Evolutionary conservation across 257 asterid genomes (phyloP).

Genomic region (Primulina eburnea): DNA sequence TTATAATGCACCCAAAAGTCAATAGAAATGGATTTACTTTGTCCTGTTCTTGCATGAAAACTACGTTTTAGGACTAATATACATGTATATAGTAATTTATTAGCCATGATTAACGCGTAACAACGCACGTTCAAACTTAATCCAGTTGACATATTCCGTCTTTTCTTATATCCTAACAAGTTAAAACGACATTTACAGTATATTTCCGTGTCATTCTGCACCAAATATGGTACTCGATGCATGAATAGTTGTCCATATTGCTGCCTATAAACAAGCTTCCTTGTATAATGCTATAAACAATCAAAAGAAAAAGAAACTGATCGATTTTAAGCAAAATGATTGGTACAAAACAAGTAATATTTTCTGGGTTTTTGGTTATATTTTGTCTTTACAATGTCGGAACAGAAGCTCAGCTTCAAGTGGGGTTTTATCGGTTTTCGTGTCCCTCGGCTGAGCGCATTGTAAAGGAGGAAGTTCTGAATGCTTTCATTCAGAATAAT

Average conservation of each 20-base stretch:
- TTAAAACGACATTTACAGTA: conserved; percentile 36
- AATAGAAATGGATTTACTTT: conserved; percentile 30
- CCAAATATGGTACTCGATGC: conserved; percentile 13
- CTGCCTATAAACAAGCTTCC: conserved; percentile 35
- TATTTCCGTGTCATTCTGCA: conserved; percentile 41
- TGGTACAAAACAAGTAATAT: conserved; percentile 26
- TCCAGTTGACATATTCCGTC: conserved; percentile 39
- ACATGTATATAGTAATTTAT: neutral
- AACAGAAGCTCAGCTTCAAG: conserved; percentile 50
- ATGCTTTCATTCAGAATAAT: conserved; percentile 37
- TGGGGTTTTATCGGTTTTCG: conserved; percentile 49
- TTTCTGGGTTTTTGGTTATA: conserved; percentile 12
- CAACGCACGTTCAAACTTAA: conserved; percentile 15
- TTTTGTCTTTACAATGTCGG: conserved; percentile 21
- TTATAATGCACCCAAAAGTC: conserved; percentile 56
- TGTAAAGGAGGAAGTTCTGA: conserved; percentile 53
- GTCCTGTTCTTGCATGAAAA: conserved; percentile 24
- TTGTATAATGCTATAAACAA: conserved; percentile 13
- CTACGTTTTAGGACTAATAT: conserved; percentile 5
- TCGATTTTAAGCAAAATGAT: conserved; percentile 25
- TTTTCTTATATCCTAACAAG: conserved; percentile 24
- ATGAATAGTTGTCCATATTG: conserved; percentile 3
- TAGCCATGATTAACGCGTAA: conserved; percentile 12
- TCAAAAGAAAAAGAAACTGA: neutral
- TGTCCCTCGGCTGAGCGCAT: conserved; percentile 54